These are phyloP conservation scores for Saccharomycopsis babjevae DNA, from an alignment of 805 yeast species.

Conservation along the genomic window DNA sequence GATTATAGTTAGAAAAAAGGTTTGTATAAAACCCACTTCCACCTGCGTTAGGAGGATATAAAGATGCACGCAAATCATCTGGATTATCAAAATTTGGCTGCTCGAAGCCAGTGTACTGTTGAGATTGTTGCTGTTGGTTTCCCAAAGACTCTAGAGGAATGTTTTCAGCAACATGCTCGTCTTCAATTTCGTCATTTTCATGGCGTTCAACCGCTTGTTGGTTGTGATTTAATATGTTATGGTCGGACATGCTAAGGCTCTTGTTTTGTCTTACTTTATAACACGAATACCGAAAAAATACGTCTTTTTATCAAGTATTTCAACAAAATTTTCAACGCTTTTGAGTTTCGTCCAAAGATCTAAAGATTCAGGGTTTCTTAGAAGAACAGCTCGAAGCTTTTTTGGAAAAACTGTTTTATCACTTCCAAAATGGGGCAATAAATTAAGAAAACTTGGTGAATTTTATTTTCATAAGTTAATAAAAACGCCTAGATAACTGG, in stretches of 20 bases:
- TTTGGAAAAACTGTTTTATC: too few species aligned
- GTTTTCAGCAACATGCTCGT: neutral
- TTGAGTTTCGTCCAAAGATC: neutral
- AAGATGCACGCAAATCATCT: constrained; percentile 16
- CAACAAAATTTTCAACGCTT: neutral
- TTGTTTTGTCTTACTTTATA: neutral
- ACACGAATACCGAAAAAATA: too few species aligned
- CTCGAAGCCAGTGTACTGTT: constrained; percentile 1
- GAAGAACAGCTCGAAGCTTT: too few species aligned
- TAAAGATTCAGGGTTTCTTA: too few species aligned
- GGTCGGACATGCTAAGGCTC: neutral
- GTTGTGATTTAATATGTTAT: neutral
- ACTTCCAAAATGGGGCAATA: too few species aligned
- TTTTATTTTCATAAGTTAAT: too few species aligned
- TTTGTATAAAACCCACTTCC: constrained; percentile 15
- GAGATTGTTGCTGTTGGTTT: neutral
- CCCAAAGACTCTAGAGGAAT: neutral
- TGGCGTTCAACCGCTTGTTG: neutral
- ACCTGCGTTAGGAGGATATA: constrained; percentile 15
- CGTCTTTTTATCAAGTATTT: too few species aligned
- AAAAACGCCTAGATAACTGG: too few species aligned
- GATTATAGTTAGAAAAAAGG: constrained; percentile 15
- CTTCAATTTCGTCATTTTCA: neutral
- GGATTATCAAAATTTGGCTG: constrained; percentile 14
- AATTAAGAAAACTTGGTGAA: too few species aligned